Evolutionary conservation across 1,284 basidiomycete genomes (phyloP).

Genomic region (Ustilago bromivora): DNA sequence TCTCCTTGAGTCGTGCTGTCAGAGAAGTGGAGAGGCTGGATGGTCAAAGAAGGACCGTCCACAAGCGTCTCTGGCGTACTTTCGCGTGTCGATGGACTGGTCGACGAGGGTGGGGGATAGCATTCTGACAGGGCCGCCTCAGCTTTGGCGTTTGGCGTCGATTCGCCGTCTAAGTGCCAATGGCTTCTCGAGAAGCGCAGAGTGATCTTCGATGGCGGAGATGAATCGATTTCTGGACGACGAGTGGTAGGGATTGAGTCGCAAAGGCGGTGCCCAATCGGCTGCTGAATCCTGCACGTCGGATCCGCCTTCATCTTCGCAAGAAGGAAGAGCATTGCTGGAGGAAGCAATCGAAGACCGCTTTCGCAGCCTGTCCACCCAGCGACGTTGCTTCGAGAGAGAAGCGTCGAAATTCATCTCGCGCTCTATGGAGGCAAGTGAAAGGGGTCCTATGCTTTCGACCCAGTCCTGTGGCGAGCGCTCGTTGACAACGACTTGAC

Average conservation of each 20-base stretch:
- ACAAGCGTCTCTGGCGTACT: not conserved
- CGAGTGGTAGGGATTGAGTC: conserved; percentile 16
- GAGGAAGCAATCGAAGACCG: not conserved
- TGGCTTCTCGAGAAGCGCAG: not conserved
- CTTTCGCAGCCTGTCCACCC: conserved; percentile 15
- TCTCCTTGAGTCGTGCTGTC: not conserved
- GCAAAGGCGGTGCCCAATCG: conserved; percentile 17
- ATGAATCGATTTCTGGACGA: conserved; percentile 13
- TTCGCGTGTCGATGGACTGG: not conserved
- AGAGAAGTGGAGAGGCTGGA: not conserved
- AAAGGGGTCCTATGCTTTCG: conserved; percentile 17
- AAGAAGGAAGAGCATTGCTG: not conserved
- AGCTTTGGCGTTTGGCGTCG: not conserved
- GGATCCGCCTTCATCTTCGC: not conserved
- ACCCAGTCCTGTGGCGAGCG: not conserved
- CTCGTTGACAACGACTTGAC: conserved; percentile 8
- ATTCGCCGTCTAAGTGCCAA: conserved; percentile 1
- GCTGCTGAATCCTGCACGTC: not conserved
- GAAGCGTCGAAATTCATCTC: conserved; percentile 31
- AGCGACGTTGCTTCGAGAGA: conserved; percentile 17
- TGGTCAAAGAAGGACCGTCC: not conserved
- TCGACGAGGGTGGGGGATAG: not conserved
- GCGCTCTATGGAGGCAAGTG: conserved; percentile 20
- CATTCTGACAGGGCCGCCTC: not conserved
- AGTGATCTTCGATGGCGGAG: not conserved